Evolutionary conservation across 2,329 filamentous ascomycete genomes (phyloP), one percentile per base, ranked within the genome.

Genomic region (Penicillium sp.): DNA sequence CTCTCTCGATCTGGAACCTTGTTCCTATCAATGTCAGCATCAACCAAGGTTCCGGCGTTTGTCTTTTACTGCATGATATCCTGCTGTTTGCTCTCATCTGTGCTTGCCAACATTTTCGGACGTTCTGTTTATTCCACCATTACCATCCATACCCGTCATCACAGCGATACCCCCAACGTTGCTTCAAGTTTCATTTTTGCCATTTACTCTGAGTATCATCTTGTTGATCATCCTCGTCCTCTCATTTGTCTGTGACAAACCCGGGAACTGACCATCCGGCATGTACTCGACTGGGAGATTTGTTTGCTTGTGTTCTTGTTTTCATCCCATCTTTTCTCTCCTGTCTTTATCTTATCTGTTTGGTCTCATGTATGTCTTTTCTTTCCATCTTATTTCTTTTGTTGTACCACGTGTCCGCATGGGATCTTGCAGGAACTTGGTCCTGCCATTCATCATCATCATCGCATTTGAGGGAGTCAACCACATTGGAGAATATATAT

Each of bases 391-490:
- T 32, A 39, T 55, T 37, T 52, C 47, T 42, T 52, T 38, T 45
- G 45, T 49, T 51, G 46, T 26, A 13, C 46, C 49, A 41, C 19
- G 5, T 51, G 41, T 52, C 51, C 47, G 31, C 37, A 32, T 31
- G 39, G 19, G 34, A 37, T 29, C 4, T 22, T 37, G 26, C 19
- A 31, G 31, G 37, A 26, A 42, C 43, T 43, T 48, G 37, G 43
- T 44, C 52, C 53, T 44, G 50, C 45, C 46, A 37, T 35, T 26
- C 12, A 6, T 52, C 29, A 26, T 48, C 45, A 52, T 45, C 45
- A 56, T 58, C 40, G 54, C 58, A 61, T 61, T 57, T 57, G 53
- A 48, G 50, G 57, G 57, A 61, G 58, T 60, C 56, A 49, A 49
- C 51, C 39, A 56, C 48, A 44, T 51, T 37, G 47, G 53, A 42